Conservation (phyloP, 805 yeast genomes). For the Cyberlindnera veronae region DNA sequence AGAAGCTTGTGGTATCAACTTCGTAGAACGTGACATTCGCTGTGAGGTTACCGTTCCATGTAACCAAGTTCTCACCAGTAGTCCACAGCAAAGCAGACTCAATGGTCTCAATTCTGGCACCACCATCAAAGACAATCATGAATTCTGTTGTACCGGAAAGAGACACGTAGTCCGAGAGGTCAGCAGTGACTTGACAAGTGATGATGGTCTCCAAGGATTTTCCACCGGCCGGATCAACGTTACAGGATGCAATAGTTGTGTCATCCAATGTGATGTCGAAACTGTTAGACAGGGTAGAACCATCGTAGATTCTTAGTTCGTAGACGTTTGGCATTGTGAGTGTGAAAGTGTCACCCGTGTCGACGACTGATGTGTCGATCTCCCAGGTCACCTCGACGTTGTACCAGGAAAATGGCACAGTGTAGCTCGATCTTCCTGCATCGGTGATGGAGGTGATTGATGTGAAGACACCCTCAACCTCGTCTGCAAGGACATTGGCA, state of each 20-base stretch:
- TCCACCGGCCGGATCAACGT: slow-evolving; percentile 9
- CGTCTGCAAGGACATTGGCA: no score
- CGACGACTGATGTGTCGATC: slow-evolving; percentile 1
- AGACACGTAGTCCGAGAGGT: slow-evolving; percentile 1
- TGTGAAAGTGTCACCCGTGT: slow-evolving; percentile 13
- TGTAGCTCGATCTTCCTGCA: not conserved
- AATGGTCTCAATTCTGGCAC: slow-evolving; percentile 9
- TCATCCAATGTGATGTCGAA: slow-evolving; percentile 7
- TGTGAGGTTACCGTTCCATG: slow-evolving; percentile 14
- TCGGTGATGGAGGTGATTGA: slow-evolving; percentile 8
- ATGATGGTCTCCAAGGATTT: slow-evolving; percentile 3
- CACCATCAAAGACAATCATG: slow-evolving; percentile 14
- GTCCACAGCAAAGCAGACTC: slow-evolving; percentile 13
- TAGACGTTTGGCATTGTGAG: slow-evolving; percentile 13
- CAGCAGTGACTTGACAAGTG: slow-evolving; percentile 5
- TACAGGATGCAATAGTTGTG: slow-evolving; percentile 9
- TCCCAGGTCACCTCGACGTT: slow-evolving; percentile 4
- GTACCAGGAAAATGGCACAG: slow-evolving; percentile 7
- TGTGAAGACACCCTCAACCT: slow-evolving; percentile 11
- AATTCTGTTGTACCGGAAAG: slow-evolving; percentile 10
- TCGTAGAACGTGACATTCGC: slow-evolving; percentile 1
- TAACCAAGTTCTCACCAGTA: slow-evolving; percentile 13
- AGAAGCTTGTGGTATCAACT: not conserved
- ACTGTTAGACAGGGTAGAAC: not conserved
- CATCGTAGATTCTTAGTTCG: slow-evolving; percentile 7